These are phyloP conservation scores for Debaryomyces hansenii DNA, from an alignment of 805 yeast species.

Conservation along the genomic window DNA sequence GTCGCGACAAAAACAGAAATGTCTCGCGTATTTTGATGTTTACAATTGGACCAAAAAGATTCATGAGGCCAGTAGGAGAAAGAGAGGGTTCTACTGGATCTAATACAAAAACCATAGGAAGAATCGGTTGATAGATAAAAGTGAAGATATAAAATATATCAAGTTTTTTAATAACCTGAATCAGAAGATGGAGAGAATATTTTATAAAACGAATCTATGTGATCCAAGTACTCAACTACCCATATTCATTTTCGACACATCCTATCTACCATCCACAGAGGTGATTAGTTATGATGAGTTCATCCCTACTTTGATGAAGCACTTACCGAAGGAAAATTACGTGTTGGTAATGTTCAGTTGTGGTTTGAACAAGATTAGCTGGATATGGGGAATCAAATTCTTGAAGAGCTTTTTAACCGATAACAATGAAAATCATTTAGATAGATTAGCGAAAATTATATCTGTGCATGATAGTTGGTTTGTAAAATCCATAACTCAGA, in stretches of 20 bases:
- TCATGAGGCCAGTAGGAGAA: too few relatives aligned
- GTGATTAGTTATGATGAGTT: constrained; percentile 46
- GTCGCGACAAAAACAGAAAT: neutral
- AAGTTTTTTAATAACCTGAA: neutral
- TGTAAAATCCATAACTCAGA: constrained; percentile 72
- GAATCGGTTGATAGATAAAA: too few relatives aligned
- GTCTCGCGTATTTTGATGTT: neutral
- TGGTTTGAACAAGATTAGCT: constrained; percentile 64
- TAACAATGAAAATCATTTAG: constrained; percentile 43
- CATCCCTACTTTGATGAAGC: constrained; percentile 53
- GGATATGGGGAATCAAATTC: constrained; percentile 69
- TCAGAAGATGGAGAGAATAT: constrained; percentile 39
- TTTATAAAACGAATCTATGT: constrained; percentile 56
- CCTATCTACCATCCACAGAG: constrained; percentile 67
- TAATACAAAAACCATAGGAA: too few relatives aligned
- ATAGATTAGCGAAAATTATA: constrained; percentile 56
- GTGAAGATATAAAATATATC: too few relatives aligned
- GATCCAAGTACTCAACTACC: constrained; percentile 75
- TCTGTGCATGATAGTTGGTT: constrained; percentile 93
- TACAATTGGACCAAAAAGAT: neutral
- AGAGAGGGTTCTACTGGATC: too few relatives aligned
- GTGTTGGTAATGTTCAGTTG: constrained; percentile 77
- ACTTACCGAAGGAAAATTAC: constrained; percentile 63
- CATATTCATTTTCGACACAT: constrained; percentile 78
- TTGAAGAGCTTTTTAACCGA: constrained; percentile 55